These are phyloP conservation scores for Fagus sylvatica DNA, from an alignment of 306 rosid species.

Conservation along the genomic window DNA sequence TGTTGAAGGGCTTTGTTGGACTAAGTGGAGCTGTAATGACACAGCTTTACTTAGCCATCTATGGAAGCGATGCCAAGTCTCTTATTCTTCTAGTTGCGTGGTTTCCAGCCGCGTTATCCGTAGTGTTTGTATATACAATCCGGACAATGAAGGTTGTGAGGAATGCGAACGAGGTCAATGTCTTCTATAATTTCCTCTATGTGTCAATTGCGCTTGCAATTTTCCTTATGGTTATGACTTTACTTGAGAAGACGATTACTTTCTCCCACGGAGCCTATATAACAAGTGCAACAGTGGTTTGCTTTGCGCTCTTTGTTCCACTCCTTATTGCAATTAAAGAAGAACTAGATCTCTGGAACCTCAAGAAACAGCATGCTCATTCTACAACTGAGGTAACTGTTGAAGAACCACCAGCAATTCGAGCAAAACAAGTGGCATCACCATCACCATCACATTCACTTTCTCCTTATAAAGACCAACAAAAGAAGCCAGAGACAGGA, in stretches of 20 bases:
- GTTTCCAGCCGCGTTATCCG: conserved; percentile 50
- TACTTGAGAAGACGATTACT: conserved; percentile 19
- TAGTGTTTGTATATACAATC: conserved; percentile 39
- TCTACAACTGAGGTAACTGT: not conserved
- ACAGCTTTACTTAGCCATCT: conserved; percentile 45
- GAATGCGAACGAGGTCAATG: conserved; percentile 33
- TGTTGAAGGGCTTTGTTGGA: conserved; percentile 54
- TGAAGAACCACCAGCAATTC: conserved; percentile 8
- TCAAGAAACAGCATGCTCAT: not conserved
- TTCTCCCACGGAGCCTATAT: conserved; percentile 37
- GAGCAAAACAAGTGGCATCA: not conserved
- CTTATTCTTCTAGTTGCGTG: conserved; percentile 52
- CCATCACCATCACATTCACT: not conserved
- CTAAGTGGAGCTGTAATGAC: conserved; percentile 57
- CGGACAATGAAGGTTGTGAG: conserved; percentile 27
- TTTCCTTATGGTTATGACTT: conserved; percentile 36
- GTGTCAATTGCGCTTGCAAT: conserved; percentile 41
- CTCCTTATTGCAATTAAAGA: conserved; percentile 33
- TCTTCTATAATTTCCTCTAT: conserved; percentile 43
- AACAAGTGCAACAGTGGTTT: conserved; percentile 25
- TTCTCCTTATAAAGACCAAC: not conserved
- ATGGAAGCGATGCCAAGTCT: conserved; percentile 43
- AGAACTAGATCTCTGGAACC: conserved; percentile 33
- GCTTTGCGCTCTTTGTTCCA: conserved; percentile 34
- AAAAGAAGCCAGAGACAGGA: not conserved